Base-by-base conservation (phyloP, 1,139 yeast genomes). In the Suhomyces anneliseae region DNA sequence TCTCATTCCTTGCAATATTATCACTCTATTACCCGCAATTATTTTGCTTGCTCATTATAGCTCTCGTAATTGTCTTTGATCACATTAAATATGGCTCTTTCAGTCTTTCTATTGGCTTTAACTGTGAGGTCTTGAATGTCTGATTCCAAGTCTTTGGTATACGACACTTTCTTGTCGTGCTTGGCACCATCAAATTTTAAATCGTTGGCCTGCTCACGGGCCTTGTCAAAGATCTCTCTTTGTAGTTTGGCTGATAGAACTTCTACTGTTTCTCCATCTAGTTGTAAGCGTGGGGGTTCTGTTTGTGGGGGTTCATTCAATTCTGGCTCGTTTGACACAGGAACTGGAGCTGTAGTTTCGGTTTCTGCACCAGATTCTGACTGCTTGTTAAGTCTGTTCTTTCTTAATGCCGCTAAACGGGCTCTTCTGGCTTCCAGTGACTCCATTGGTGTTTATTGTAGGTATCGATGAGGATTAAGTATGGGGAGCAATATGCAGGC, bases 21-120 rank as follows among this genome's bases (percentile, higher is more conserved):
- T 14, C 15, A 14, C 15, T 19, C 24, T 19, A 4, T 29, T 29
- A 14, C 15, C 15, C 2, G 15, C 7, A 29, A 9, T 29, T 6
- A 29, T 7, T 29, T 9, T 29, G 9, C 32, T 9, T 11, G 9
- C 7, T 29, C 1, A 7, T 44, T 36, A 29, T 34, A 39, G 8
- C 29, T 14, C 7, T 53, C 54, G 43, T 59, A 61, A 49, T 56
- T 60, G 39, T 58, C 59, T 42, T 61, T 71, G 8, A 68, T 53
- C 4, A 67, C 54, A 39, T 52, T 52, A 44, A 61, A 61, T 27
- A 73, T 51, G 4, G 67, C 74, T 36, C 52, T 51, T 27, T 66
- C 65, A 1, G 76, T 74, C 26, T 57, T 60, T 7, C 49, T 38
- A 33, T 61, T 56, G 8, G 77, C 78, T 44, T 56, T 53, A 27